These are phyloP conservation scores for Gossypium davidsonii DNA, from an alignment of 441 rosid species.

Conservation along the genomic window DNA sequence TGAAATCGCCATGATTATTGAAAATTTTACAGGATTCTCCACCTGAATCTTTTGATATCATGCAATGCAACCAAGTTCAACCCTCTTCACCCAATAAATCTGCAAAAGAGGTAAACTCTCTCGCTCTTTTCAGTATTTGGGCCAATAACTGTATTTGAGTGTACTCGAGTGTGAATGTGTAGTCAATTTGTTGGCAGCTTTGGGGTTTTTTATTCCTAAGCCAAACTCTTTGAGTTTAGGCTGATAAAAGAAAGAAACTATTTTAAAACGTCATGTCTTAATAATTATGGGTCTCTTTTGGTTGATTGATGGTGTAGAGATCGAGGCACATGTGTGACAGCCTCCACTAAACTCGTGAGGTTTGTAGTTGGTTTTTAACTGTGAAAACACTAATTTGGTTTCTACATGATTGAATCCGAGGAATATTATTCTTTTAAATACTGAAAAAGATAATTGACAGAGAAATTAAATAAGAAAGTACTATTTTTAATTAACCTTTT, in stretches of 20 bases:
- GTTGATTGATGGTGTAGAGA: too few relatives aligned
- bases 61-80: background rate
- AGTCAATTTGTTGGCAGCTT: background rate
- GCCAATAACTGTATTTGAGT: background rate
- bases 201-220: background rate
- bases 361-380: background rate
- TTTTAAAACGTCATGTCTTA: too few relatives aligned
- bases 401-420: background rate
- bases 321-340: background rate
- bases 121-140: background rate
- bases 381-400: background rate
- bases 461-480: too few relatives aligned
- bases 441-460: too few relatives aligned
- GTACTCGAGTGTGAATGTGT: background rate
- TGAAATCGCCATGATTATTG: background rate
- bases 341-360: background rate
- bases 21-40: background rate
- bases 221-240: background rate
- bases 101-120: background rate
- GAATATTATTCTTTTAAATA: too few relatives aligned
- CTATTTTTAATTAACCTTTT: too few relatives aligned
- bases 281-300: too few relatives aligned
- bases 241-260: too few relatives aligned
- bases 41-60: background rate
- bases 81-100: slow-evolving; percentile 1